Base-by-base conservation (phyloP, 2,329 filamentous ascomycete species). In the Epichloe bromicola region DNA sequence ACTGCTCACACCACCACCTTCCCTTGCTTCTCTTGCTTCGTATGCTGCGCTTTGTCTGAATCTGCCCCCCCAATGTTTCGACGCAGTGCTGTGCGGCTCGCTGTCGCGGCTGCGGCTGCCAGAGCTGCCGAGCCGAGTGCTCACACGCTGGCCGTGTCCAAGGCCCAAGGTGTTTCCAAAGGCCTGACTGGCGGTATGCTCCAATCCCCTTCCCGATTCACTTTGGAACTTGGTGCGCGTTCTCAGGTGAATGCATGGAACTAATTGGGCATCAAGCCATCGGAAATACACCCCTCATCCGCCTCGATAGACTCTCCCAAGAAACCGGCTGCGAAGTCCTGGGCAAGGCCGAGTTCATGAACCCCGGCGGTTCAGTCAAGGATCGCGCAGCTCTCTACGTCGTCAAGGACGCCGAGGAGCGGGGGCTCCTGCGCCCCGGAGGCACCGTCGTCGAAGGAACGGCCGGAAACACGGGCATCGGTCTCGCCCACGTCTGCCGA, bases 321-420 rank as follows among this genome's bases (percentile, higher is more conserved):
- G 79, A 94, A 64, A 97, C 93, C 0, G 89, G 90, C 57, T 97
- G 93, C 76, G 86, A 95, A 60, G 75, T 98, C 53, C 82, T 97
- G 40, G 93, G 91, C 63, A 98, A 98, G 70, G 90, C 93, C 61
- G 93, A 98, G 68, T 98, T 98, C 73, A 93, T 95, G 76, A 98
- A 98, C 74, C 93, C 93, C 1, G 93, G 93, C 59, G 93, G 93
- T 53, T 90, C 85, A 50, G 85, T 98, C 66, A 98, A 98, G 73
- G 93, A 98, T 71, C 86, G 93, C 56, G 93, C 93, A 2, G 93
- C 93, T 4, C 80, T 96, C 46, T 98, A 88, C 71, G 87, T 97
- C 5, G 88, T 98, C 59, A 83, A 88, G 63, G 86, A 96, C 72
- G 93, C 93, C 54, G 93, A 98, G 70, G 86, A 93, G 69, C 81